Conservation (phyloP, 371 early-diverging fungal species). For the Mucor irregularis region DNA sequence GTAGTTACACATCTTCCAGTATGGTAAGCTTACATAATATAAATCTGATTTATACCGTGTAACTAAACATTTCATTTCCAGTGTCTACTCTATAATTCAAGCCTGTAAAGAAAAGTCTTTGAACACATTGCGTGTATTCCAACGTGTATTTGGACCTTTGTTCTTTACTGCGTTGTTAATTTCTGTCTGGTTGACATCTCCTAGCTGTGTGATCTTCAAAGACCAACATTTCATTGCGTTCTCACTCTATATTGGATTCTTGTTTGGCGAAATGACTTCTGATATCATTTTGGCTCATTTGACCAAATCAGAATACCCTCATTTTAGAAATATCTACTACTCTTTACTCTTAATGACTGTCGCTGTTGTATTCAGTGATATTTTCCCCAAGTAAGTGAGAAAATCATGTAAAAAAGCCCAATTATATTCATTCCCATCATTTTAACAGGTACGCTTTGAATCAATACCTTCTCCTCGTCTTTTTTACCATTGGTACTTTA, state of each 20-base stretch:
- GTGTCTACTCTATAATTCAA: constrained; percentile 30
- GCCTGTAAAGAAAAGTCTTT: constrained; percentile 31
- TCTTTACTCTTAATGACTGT: constrained; percentile 1
- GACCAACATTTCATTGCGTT: constrained; percentile 73
- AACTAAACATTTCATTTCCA: not conserved
- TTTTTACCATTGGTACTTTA: constrained; percentile 41
- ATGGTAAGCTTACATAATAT: constrained; percentile 29
- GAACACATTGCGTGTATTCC: constrained; percentile 13
- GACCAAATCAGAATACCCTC: constrained; percentile 79
- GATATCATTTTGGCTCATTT: constrained; percentile 89
- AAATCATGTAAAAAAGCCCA: no score
- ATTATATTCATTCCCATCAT: no score
- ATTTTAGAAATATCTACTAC: constrained; percentile 36
- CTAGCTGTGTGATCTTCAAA: constrained; percentile 58
- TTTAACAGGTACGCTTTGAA: no score
- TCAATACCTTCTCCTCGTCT: no score
- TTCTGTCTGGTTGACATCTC: constrained; percentile 70
- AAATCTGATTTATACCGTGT: not conserved
- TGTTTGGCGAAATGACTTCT: constrained; percentile 88
- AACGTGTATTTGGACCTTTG: constrained; percentile 50
- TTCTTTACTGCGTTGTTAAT: constrained; percentile 52
- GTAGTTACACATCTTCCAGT: constrained; percentile 41
- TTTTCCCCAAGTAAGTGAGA: constrained; percentile 36
- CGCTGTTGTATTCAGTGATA: not conserved
- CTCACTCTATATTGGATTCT: constrained; percentile 69